A percentile compares a stretch with the other conserved stretches of the same genome.
Conservation (phyloP, 208 protist genomes). For the Porcisia deanei region DNA sequence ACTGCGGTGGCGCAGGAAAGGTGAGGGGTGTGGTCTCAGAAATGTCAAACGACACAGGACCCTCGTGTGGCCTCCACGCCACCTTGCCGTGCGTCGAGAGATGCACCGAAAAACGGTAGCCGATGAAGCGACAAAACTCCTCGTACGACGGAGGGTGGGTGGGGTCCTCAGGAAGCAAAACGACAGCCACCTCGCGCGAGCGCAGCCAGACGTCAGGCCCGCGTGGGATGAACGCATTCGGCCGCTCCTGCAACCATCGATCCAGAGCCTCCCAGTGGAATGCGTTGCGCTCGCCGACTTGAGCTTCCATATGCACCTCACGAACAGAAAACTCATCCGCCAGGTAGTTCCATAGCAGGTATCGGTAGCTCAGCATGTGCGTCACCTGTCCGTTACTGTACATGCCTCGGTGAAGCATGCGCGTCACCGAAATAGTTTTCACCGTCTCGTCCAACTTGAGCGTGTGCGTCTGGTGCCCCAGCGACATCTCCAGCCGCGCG, state of each 20-base stretch:
- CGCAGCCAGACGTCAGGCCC: constrained; percentile 38
- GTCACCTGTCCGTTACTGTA: constrained; percentile 79
- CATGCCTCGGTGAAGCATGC: constrained; percentile 81
- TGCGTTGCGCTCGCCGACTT: constrained; percentile 61
- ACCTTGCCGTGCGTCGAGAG: constrained; percentile 46
- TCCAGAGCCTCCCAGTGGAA: constrained; percentile 80
- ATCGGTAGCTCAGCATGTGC: constrained; percentile 70
- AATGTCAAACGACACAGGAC: constrained; percentile 33
- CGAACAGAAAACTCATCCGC: constrained; percentile 46
- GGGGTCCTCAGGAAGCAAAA: constrained; percentile 63
- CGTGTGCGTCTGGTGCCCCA: constrained; percentile 85
- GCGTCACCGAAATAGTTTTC: constrained; percentile 67
- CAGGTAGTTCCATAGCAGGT: constrained; percentile 82
- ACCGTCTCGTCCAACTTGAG: constrained; percentile 79
- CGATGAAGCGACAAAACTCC: constrained; percentile 72
- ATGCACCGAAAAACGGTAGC: constrained; percentile 61
- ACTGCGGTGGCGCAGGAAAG: constrained; percentile 27
- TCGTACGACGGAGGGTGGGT: constrained; percentile 49
- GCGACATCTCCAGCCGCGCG: constrained; percentile 71
- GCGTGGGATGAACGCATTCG: constrained; percentile 47
- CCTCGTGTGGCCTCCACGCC: constrained; percentile 42
- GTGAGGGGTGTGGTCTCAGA: constrained; percentile 17
- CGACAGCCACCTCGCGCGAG: constrained; percentile 63
- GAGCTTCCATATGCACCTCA: constrained; percentile 61
- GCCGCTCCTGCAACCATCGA: constrained; percentile 60